Evolutionary conservation across 768 basidiomycete genomes (phyloP), one percentile per base, ranked within the genome.

Genomic region (Lanmaoa rubissima): DNA sequence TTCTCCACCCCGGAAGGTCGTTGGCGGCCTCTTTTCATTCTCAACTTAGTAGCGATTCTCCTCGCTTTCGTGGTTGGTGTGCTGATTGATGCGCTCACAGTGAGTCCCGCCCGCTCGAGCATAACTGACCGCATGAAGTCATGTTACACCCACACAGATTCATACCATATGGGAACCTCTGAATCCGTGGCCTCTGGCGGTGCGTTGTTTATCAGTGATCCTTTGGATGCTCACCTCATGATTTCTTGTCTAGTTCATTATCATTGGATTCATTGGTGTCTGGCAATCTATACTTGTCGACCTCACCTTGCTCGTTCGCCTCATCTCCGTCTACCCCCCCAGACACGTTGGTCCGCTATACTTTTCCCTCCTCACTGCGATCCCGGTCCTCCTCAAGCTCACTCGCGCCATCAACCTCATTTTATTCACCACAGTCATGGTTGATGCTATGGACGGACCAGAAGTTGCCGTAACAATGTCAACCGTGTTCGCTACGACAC

Each of bases 331-430:
- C 13, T 58, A 68, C 40, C 68, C 69, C 11, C 46, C 19, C 10
- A 28, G 24, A 4, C 55, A 52, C 5, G 7, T 61, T 10, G 51
- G 55, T 5, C 24, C n/a, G 2, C 26, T 19, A 13, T 59, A 55
- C 1, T 67, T 69, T 35, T 16, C 38, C 11, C 21, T 53, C 19
- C 16, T 69, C 9, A 52, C 50, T 12, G 11, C 54, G 1, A 50
- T 57, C 21, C 68, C 68, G 1, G 36, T 66, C 19, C 11, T 60
- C 4, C 60, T 69, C 12, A 70, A 70, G 51, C 42, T 68, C n/a
- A 36, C 47, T 21, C 65, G 68, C 2, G 46, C 60, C 9, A 40
- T 51, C 42, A 69, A 70, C 28, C 24, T 69, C n/a, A n/a, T 57
- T 48, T 10, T 69, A 3, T 69, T 68, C 34, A 65, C 58, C 44